Evolutionary conservation across 768 basidiomycete genomes (phyloP).

Genomic region (Russula earlei): DNA sequence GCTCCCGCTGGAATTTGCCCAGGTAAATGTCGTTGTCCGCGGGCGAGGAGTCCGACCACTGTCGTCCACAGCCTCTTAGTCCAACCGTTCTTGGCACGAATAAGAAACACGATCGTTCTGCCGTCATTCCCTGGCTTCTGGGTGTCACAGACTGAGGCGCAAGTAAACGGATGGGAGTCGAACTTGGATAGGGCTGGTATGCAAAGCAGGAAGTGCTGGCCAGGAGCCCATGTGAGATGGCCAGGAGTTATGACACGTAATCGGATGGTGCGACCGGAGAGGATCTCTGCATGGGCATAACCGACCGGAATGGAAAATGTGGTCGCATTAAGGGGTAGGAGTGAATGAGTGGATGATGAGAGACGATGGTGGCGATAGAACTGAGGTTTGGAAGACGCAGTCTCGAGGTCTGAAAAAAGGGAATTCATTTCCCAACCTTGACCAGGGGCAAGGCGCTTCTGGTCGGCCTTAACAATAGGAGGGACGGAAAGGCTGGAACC

Average conservation of each 20-base stretch:
- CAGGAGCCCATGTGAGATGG: constrained; percentile 57
- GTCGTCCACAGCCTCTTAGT: constrained; percentile 56
- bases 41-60: constrained; percentile 31
- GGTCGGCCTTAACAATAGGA: not conserved
- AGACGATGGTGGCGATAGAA: not conserved
- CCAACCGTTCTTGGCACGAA: constrained; percentile 63
- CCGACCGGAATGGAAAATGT: constrained; percentile 50
- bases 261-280: constrained; percentile 63
- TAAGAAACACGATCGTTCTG: constrained; percentile 50
- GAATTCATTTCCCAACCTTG: constrained; percentile 14
- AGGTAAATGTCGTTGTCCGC: constrained; percentile 23
- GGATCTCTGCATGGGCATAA: constrained; percentile 56
- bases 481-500: constrained; percentile 20
- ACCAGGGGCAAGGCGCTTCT: not conserved
- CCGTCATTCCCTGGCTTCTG: constrained; percentile 37
- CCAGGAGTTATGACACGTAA: constrained; percentile 52
- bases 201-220: constrained; percentile 67
- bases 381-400: not conserved
- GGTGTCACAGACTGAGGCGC: constrained; percentile 48
- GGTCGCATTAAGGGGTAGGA: constrained; percentile 8
- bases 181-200: constrained; percentile 54
- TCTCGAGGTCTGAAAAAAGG: constrained; percentile 2
- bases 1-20: constrained; percentile 28
- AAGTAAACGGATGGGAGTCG: constrained; percentile 67
- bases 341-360: constrained; percentile 4